Base-by-base conservation (phyloP, 2,329 filamentous ascomycete genomes). In the Verticillium dahliae region DNA sequence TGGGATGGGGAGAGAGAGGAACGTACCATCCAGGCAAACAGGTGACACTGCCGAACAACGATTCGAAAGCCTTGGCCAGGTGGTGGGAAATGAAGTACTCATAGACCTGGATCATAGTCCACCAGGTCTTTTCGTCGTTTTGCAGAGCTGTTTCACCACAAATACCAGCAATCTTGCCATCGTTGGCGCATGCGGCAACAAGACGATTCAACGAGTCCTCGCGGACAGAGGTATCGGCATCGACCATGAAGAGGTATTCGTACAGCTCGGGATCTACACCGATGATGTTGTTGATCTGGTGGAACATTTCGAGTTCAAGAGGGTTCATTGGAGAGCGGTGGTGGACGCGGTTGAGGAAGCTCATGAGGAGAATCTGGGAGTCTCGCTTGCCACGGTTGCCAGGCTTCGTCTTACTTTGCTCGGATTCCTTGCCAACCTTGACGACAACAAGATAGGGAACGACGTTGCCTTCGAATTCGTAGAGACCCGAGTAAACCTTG, bases 61-160 rank as follows among this genome's bases (percentile, higher is more conserved):
- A 97, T 75, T 99, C 95, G 72, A 99, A 99, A 65, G 95, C 92
- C 80, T 99, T 99, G 60, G 95, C 83, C 74, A 99, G 80, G 76
- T 99, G 90, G 82, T 99, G 95, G 35, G 95, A 98, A 72, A 99
- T 99, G 75, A 93, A 99, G 81, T 99, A 99, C 75, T 99, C 95
- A 78, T 99, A 99, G 66, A 99, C 95, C 75, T 99, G 95, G 71
- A 99, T 99, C 95, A 99, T 99, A 13, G 95, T 99, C 91, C 92
- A 97, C 92, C 93, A 98, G 70, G 89, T 93, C 67, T 89, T 85
- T 69, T 97, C 92, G 74, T 97, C 94, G 70, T 99, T 99, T 73
- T 97, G 91, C 70, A 99, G 81, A 75, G 89, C 95, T 1, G 95
- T 99, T 75, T 99, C 95, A 72, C 95, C 95, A 74, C 95, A 99